Evolutionary conservation across 495 filamentous ascomycete genomes (phyloP), one percentile per base, ranked within the genome.

Genomic region (Chaetomium fimeti): DNA sequence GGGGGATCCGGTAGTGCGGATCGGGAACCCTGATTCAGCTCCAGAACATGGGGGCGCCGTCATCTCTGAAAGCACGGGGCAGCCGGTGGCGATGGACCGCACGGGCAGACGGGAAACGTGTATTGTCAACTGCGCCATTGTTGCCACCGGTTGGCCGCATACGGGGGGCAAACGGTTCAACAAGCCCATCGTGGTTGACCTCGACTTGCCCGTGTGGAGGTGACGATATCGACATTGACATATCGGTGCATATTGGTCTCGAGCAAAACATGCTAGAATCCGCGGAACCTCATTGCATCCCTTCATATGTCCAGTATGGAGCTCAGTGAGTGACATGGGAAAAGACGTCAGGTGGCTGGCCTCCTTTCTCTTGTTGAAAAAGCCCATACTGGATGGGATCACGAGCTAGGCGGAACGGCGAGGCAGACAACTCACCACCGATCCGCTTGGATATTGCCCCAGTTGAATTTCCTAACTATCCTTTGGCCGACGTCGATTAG

Each of bases 131-230:
- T 88, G 88, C 38, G 85, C 89, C 20, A 87, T 92, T 65, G 80
- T 88, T 79, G 83, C 85, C 12, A 85, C 78, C 3, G 88, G 82
- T 68, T 89, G 85, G 78, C 87, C 88, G 48, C 86, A 88, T 65
- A 71, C 67, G 1, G 81, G 79, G 18, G 72, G 72, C 1, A 88
- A 87, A 70, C 78, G 69, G 60, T 85, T 89, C 74, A 86, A 91
- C 75, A 88, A 90, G 68, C 87, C 90, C 9, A 88, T 93, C 60
- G 85, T 93, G 9, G 86, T 93, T 27, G 89, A 95, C 71, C 74
- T 93, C 36, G 86, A 91, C 64, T 78, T 93, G 45, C 88, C 87
- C 12, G 78, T 88, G 79, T 80, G 67, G 63, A 36, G 47, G 51
- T 62, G 64, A 65, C 22, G 22, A 7, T 32, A 32, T 32, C 29